Base-by-base conservation (phyloP, 441 rosid genomes). In the Sinapis alba region DNA sequence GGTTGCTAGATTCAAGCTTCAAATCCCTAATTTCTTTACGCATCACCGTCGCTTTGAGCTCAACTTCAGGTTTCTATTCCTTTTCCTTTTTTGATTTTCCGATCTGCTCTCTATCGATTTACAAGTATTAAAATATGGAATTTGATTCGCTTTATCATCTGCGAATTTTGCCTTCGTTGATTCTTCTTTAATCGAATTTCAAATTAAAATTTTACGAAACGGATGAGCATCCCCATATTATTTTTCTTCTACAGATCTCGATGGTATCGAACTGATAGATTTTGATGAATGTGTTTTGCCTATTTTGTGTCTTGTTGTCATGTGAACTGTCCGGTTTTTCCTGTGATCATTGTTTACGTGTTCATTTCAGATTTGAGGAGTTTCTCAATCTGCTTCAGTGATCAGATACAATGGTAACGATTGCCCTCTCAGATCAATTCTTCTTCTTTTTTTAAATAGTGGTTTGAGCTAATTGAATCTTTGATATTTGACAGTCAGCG, bases 401-500 rank as follows among this genome's bases (percentile, higher is more conserved):
- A 66, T 59, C 28, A 9, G 16, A 71, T 19, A 72, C 70, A 54
- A 78, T 72, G 81, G 81, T 64, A 64, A 41, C 9, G 7, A n/a
- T 4, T 53, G 12, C 59, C 11, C 53, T 61, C 10, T 38, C 13
- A 27, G 3, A 10, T 30, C 4, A 12, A 26, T 66, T 47, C 11
- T 45, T 30, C 19, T 50, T 8, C 3, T 15, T 58, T 26, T 3
- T 15, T 7, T 12, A 16, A 0, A 2, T 38, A 50, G 47, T 32
- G 68, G 6, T 67, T 62, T 75, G 69, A 74, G 65, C 72, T 64
- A 65, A 69, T 36, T 78, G 50, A 20, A 23, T 15, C 72, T 56
- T 72, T 63, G 79, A 43, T 66, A 20, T 32, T 62, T 20, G 5
- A 16, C 72, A 92, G 97, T 94, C 97, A 61, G 97, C 98, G 15